Evolutionary conservation across 805 yeast genomes (phyloP).

Genomic region (Groenewaldozyma salmanticensis): DNA sequence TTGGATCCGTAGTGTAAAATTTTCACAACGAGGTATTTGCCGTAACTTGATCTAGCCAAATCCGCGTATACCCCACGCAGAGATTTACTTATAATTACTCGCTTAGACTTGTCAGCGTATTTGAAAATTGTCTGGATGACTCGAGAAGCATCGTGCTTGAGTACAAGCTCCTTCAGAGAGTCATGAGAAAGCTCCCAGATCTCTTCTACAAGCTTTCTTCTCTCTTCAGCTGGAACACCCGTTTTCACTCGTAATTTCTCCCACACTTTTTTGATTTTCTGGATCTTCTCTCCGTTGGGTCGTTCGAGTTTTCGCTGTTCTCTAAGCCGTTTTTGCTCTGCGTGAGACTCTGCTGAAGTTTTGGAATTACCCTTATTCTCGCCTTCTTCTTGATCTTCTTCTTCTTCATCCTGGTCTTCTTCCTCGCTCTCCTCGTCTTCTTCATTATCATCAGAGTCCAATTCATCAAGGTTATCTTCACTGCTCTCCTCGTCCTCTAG

Average conservation of each 20-base stretch:
- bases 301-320: constrained; percentile 80
- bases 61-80: constrained; percentile 69
- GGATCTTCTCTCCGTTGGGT: constrained; percentile 79
- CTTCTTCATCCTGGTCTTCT: constrained; percentile 25
- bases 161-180: constrained; percentile 69
- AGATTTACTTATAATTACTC: constrained; percentile 56
- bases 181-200: constrained; percentile 77
- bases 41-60: constrained; percentile 86
- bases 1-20: constrained; percentile 86
- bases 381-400: constrained; percentile 26
- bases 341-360: constrained; percentile 46
- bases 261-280: constrained; percentile 80
- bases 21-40: constrained; percentile 83
- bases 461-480: constrained; percentile 21
- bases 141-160: constrained; percentile 95
- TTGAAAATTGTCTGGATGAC: constrained; percentile 90
- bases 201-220: constrained; percentile 72
- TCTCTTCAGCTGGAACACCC: constrained; percentile 65
- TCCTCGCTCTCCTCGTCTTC: constrained; percentile 6
- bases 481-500: constrained; percentile 4
- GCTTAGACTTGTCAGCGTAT: constrained; percentile 69
- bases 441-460: constrained; percentile 20
- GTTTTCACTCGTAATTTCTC: constrained; percentile 79
- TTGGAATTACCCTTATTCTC: constrained; percentile 33
- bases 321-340: constrained; percentile 68